Percentiles rank a stretch among this genome's conserved stretches.
Conservation (phyloP, 495 filamentous ascomycete species). For the Rostrohypoxylon terebratum region DNA sequence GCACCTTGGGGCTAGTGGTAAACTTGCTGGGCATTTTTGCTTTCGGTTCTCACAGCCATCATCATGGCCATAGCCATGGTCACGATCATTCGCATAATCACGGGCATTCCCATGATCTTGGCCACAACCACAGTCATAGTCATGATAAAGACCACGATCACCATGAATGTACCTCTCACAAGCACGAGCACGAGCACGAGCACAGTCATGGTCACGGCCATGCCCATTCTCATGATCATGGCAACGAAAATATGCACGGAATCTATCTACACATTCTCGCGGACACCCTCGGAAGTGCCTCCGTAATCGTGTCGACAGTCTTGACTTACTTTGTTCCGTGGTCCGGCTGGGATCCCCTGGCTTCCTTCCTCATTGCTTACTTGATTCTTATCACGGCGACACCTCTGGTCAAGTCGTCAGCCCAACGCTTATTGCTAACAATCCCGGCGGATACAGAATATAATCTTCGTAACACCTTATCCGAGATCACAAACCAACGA, state of each 20-base stretch:
- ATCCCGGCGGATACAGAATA: slow-evolving; percentile 91
- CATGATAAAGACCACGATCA: slow-evolving; percentile 54
- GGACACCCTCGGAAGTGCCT: slow-evolving; percentile 92
- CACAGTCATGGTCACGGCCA: slow-evolving; percentile 54
- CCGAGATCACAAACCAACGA: slow-evolving; percentile 81
- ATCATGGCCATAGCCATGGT: slow-evolving; percentile 59
- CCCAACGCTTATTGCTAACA: slow-evolving; percentile 82
- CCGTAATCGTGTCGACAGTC: slow-evolving; percentile 91
- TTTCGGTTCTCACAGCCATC: slow-evolving; percentile 80
- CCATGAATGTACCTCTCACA: slow-evolving; percentile 62
- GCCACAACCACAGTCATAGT: slow-evolving; percentile 53
- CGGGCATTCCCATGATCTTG: slow-evolving; percentile 51
- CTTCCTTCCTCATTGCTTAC: slow-evolving; percentile 92
- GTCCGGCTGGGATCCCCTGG: slow-evolving; percentile 95
- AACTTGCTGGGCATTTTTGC: slow-evolving; percentile 93
- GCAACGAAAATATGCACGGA: slow-evolving; percentile 99
- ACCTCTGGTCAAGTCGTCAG: slow-evolving; percentile 87
- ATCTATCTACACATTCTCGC: slow-evolving; percentile 97
- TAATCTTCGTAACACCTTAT: slow-evolving; percentile 83
- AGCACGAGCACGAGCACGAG: slow-evolving; percentile 52
- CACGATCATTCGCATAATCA: slow-evolving; percentile 56
- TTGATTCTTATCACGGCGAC: slow-evolving; percentile 90
- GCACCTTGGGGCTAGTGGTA: slow-evolving; percentile 82
- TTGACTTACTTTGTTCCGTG: slow-evolving; percentile 87
- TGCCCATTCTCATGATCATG: slow-evolving; percentile 67